Evolutionary conservation across 208 protist species (phyloP).

Genomic region (Herpetomonas samuelpessoai): DNA sequence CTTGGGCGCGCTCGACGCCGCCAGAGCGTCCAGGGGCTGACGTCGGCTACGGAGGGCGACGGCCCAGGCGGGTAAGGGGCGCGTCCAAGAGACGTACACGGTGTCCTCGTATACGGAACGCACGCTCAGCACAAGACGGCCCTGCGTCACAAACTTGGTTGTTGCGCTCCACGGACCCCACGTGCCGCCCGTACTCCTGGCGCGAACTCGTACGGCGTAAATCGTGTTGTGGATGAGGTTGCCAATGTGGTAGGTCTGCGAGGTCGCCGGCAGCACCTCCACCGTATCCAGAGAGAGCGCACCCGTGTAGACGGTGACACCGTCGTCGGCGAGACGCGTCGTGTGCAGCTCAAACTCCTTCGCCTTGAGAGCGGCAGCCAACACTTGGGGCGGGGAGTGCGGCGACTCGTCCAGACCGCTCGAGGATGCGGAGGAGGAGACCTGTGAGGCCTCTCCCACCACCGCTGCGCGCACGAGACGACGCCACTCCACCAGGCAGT

Average conservation of each 20-base stretch:
- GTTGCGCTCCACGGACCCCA: conserved; percentile 87
- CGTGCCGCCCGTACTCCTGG: conserved; percentile 57
- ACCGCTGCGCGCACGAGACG: conserved; percentile 27
- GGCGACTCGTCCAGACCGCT: conserved; percentile 7
- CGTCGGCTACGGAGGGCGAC: not conserved
- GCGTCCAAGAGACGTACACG: conserved; percentile 68
- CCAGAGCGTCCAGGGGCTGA: not conserved
- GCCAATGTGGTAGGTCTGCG: conserved; percentile 49
- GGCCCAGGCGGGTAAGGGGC: conserved; percentile 53
- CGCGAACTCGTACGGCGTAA: conserved; percentile 79
- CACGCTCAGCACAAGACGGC: conserved; percentile 67
- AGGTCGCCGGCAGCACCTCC: conserved; percentile 39
- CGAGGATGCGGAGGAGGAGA: conserved; percentile 53
- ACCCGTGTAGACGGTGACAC: conserved; percentile 40
- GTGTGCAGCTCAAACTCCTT: conserved; percentile 79
- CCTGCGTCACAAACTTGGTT: conserved; percentile 82
- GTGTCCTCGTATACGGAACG: conserved; percentile 74
- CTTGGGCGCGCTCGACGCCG: not conserved
- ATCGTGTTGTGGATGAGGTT: conserved; percentile 80
- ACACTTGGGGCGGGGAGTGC: not conserved
- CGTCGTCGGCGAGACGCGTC: conserved; percentile 56
- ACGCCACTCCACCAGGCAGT: conserved; percentile 81
- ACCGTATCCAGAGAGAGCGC: conserved; percentile 59
- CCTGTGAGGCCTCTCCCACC: conserved; percentile 68
- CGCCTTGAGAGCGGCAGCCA: conserved; percentile 6